These are phyloP conservation scores for Ogataea ramenticola DNA, from an alignment of 805 yeast species.

Conservation along the genomic window DNA sequence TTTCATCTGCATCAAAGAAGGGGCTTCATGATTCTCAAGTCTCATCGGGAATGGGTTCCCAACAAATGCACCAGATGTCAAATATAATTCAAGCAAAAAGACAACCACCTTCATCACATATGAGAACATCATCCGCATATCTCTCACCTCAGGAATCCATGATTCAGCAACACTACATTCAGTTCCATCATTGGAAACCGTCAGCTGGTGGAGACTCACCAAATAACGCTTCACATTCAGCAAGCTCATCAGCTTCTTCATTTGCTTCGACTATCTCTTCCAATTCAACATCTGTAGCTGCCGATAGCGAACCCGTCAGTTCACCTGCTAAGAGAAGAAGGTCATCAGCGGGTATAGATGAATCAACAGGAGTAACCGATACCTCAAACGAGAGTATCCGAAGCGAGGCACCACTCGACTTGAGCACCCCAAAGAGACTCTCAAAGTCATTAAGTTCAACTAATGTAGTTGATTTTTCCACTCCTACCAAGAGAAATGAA, in stretches of 20 bases:
- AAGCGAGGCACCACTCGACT: not conserved
- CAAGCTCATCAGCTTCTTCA: constrained; percentile 1
- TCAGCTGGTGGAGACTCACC: not conserved
- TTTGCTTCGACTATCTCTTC: not conserved
- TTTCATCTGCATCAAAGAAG: not conserved
- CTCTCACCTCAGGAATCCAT: constrained; percentile 24
- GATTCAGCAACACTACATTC: constrained; percentile 42
- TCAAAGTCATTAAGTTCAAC: not conserved
- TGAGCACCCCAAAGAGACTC: not conserved
- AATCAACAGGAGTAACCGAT: too few relatives aligned
- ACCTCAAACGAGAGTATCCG: not conserved
- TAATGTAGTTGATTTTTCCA: not conserved
- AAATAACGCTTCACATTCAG: not conserved
- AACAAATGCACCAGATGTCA: not conserved
- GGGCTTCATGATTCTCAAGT: not conserved
- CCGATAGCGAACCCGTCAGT: not conserved
- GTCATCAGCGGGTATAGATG: not conserved
- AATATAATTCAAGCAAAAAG: not conserved
- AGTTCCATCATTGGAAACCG: constrained; percentile 46
- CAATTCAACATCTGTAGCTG: not conserved
- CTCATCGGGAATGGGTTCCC: not conserved
- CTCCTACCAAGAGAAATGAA: not conserved
- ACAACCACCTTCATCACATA: not conserved
- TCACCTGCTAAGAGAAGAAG: constrained; percentile 1
- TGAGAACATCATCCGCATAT: not conserved